Conservation (phyloP, 1,284 basidiomycete species). For the Ceratobasidium sp. region DNA sequence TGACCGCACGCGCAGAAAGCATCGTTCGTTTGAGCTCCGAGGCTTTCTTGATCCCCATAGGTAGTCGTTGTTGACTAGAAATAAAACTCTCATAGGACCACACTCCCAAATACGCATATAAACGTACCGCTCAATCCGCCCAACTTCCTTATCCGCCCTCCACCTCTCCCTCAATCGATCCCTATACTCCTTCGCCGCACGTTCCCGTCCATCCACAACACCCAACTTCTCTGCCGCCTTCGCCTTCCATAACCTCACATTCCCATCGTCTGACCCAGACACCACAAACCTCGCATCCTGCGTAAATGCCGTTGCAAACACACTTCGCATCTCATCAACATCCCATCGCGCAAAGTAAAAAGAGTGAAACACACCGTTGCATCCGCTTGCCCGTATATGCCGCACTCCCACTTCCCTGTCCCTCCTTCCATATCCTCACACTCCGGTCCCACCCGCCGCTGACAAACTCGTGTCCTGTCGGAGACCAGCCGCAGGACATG, state of each 20-base stretch:
- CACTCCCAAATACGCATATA: background rate
- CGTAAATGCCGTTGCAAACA: conserved; percentile 72
- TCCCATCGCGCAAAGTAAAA: conserved; percentile 46
- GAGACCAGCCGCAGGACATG: conserved; percentile 92
- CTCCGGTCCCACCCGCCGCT: conserved; percentile 97
- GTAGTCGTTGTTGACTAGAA: conserved; percentile 82
- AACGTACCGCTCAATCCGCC: conserved; percentile 79
- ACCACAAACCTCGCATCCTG: conserved; percentile 93
- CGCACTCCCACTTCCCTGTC: conserved; percentile 84
- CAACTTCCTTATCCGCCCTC: conserved; percentile 85
- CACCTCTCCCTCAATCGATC: conserved; percentile 90
- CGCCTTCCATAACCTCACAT: conserved; percentile 96
- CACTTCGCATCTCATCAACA: conserved; percentile 54
- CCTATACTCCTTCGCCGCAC: conserved; percentile 92
- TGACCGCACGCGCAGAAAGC: conserved; percentile 88
- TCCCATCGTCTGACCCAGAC: conserved; percentile 96
- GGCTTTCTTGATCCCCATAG: conserved; percentile 90
- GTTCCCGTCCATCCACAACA: conserved; percentile 89
- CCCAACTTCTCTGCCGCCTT: conserved; percentile 94
- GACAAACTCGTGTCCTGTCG: conserved; percentile 96
- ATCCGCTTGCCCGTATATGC: conserved; percentile 99
- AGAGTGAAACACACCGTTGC: conserved; percentile 76
- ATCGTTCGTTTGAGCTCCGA: conserved; percentile 91
- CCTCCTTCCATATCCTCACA: conserved; percentile 92
- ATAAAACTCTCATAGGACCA: background rate